Base-by-base conservation (phyloP, 345 rosid species). In the Gossypium rotundifolium region DNA sequence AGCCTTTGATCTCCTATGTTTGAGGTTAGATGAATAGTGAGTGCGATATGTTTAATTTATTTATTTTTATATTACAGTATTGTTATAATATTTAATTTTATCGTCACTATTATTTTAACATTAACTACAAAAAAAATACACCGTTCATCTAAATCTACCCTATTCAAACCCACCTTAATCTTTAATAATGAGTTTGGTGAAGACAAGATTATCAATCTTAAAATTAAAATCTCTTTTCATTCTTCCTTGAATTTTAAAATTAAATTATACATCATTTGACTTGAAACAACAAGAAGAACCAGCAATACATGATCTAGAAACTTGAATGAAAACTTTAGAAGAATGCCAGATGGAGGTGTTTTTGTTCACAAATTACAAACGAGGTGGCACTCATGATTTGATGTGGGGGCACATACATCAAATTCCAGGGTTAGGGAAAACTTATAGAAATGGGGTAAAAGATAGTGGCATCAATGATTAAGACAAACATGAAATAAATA, bases 311-410 rank as follows among this genome's bases (percentile, higher is more conserved):
- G 40, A 33, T 33, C 0, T 33, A 33, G 40, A 33, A 33, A 33
- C 40, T 33, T 33, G 40, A 33, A 33, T 5, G 7, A 5, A 33
- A 33, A 33, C 40, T 4, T 1, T 33, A 11, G n/a, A 42, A 23
- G 40, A 75, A 25, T 44, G 59, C 11, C 54, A 48, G 52, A 10
- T 48, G 52, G 52, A 10, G 17, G 52, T 12, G 52, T 48, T 11
- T 14, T 48, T 0, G 40, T 5, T 33, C 40, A 33, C 40, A 33
- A 33, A 33, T 5, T 33, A 5, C 40, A 48, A 48, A 48, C 2
- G 52, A 52, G 57, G 18, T 16, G 57, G 18, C 55, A n/a, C 55
- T 52, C 20, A 52, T 66, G 82, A 74, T 74, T 77, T 83, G 83
- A 83, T 25, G 65, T 11, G 83, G 29, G 8, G 48, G 29, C 59